These are phyloP conservation scores for Penicillium turbatum DNA, from an alignment of 495 filamentous ascomycete genomes.

Conservation along the genomic window DNA sequence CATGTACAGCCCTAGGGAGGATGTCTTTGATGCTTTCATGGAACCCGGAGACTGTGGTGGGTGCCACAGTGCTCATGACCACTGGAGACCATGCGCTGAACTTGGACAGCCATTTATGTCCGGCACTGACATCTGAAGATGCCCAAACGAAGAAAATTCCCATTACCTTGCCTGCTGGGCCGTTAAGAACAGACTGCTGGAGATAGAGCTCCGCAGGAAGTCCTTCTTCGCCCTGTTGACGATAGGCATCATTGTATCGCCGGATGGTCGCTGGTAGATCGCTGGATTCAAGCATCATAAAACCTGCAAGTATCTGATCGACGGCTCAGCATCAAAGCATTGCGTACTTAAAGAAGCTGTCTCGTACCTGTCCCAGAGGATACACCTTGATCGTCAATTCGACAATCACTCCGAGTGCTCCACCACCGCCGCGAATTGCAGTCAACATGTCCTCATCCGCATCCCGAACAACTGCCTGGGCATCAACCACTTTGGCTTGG, in stretches of 20 bases:
- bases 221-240: conserved; percentile 1
- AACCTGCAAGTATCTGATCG: conserved; percentile 11
- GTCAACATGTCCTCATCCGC: conserved; percentile 31
- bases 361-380: conserved; percentile 14
- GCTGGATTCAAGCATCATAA: conserved; percentile 3
- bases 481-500: conserved; percentile 33
- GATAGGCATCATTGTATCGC: conserved; percentile 10
- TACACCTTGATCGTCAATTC: conserved; percentile 38
- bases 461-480: conserved; percentile 27
- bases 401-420: conserved; percentile 36
- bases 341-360: too few relatives aligned
- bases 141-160: conserved; percentile 15
- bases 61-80: conserved; percentile 7
- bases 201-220: conserved; percentile 10
- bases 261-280: conserved; percentile 6
- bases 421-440: conserved; percentile 35
- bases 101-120: conserved; percentile 13
- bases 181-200: conserved; percentile 9
- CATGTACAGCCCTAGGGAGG: conserved; percentile 2
- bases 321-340: too few relatives aligned
- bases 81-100: conserved; percentile 9
- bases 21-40: conserved; percentile 2
- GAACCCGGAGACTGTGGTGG: conserved; percentile 9
- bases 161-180: conserved; percentile 1
- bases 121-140: conserved; percentile 10